Percentiles rank a stretch among this genome's conserved stretches.
phyloP scores from a whole-genome alignment of 805 yeast genomes.

The Lachancea lanzarotensis region DNA sequence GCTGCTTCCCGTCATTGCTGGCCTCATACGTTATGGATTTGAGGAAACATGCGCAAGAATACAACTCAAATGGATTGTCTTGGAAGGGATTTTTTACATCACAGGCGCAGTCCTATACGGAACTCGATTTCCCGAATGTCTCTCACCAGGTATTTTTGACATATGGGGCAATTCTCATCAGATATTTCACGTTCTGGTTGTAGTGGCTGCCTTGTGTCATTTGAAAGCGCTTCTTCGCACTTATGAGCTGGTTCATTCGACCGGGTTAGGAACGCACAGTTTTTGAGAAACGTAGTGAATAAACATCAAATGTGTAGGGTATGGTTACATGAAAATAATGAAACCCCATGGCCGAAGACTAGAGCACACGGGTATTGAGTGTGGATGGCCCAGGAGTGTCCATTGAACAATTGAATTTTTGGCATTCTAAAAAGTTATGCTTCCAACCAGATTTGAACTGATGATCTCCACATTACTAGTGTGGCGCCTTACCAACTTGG shows the following conservation, averaged over 20 bases:
- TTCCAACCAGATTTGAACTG: conserved; percentile 71
- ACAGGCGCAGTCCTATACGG: conserved; percentile 79
- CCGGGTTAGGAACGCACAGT: background rate
- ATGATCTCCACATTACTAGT: conserved; percentile 85
- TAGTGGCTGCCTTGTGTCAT: conserved; percentile 70
- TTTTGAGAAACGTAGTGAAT: background rate
- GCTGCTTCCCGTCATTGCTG: conserved; percentile 57
- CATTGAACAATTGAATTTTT: too few species aligned
- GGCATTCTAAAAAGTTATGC: conserved; percentile 33
- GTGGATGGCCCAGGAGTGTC: background rate
- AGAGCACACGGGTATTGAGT: too few species aligned
- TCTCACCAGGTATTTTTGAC: conserved; percentile 58
- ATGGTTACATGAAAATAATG: too few species aligned
- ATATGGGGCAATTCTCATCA: conserved; percentile 79
- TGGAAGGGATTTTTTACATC: conserved; percentile 72
- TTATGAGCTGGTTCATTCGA: conserved; percentile 44
- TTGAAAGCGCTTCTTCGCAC: conserved; percentile 54
- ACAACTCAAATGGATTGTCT: conserved; percentile 53
- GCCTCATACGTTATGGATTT: conserved; percentile 44
- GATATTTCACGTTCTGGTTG: conserved; percentile 72
- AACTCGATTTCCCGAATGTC: conserved; percentile 67
- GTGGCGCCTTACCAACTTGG: conserved; percentile 81
- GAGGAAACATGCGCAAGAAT: conserved; percentile 44
- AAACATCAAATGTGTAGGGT: background rate
- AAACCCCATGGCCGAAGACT: too few species aligned